Evolutionary conservation across 2,329 filamentous ascomycete species (phyloP), one percentile per base, ranked within the genome.

Genomic region (Aureobasidium sp.): DNA sequence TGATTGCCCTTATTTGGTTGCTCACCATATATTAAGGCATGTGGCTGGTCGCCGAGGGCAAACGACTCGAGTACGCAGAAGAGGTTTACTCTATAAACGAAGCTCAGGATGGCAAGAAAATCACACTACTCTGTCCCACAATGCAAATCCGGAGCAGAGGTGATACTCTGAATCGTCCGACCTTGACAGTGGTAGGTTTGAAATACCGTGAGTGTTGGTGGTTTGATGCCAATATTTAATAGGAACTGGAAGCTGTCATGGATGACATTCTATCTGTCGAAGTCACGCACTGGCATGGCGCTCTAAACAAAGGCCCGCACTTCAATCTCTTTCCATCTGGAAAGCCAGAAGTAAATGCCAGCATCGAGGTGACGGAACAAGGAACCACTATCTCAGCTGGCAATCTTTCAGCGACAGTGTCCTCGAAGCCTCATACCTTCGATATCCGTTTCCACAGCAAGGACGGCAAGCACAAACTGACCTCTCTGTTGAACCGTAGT

Each of bases 41-140:
- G 85, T 88, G 86, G 86, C 76, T 87, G 53, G 78, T 81, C 46
- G 84, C 82, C 62, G 81, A 85, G 72, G 82, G 80, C 64, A 80
- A 85, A 70, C 77, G 78, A 55, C 78, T 85, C 29, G 83, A 87
- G 69, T 87, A 87, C 67, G 86, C 85, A 37, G 85, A 88, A 72
- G 84, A 88, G 64, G 77, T 88, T 17, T 81, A 84, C 69, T 77
- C 79, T 9, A 74, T 82, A 57, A 79, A 76, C 5, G 72, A 78
- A 53, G 79, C 76, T 1, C 64, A 71, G 43, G 72, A 76, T 57
- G 76, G 77, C 6, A 80, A 78, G 65, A 79, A 79, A 7, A 62
- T 85, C 52, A 80, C 77, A 27, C 76, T 86, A 17, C 73, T 86
- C 0, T 86, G 83, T 65, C 84, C 84, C 10, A 84, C 82, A 1